phyloP scores from a whole-genome alignment of 176 grass and related monocot species.

The Oryza brachyantha region DNA sequence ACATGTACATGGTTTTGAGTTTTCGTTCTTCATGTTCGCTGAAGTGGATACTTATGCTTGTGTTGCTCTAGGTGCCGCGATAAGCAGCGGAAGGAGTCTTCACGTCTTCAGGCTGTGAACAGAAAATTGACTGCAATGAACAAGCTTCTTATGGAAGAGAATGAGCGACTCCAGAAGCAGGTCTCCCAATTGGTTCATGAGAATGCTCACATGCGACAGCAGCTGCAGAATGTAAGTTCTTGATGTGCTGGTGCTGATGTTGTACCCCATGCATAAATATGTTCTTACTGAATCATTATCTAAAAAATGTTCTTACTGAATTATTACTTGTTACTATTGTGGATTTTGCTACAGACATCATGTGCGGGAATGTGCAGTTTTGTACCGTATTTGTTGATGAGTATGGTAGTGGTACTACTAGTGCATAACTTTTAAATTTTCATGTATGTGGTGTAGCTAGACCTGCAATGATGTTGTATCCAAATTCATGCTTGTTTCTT shows the following conservation, averaged over 20 bases:
- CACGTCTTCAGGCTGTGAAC: slow-evolving; percentile 84
- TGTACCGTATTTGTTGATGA: background rate
- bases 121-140: slow-evolving; percentile 94
- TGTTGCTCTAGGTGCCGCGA: slow-evolving; percentile 70
- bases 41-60: background rate
- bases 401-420: background rate
- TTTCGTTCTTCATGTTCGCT: background rate
- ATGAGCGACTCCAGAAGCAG: slow-evolving; percentile 97
- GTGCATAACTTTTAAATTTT: background rate
- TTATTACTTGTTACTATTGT: background rate
- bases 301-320: background rate
- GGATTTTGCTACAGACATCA: background rate
- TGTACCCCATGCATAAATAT: background rate
- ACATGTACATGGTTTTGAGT: background rate
- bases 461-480: background rate
- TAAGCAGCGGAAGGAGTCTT: slow-evolving; percentile 86
- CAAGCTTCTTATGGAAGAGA: slow-evolving; percentile 98
- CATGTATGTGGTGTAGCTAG: background rate
- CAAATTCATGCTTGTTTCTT: background rate
- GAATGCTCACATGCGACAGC: slow-evolving; percentile 84
- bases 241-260: background rate
- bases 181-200: slow-evolving; percentile 92
- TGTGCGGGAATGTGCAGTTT: background rate
- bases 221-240: slow-evolving; percentile 79
- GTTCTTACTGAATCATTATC: background rate